Percentiles rank a stretch among this genome's conserved stretches.
Evolutionary conservation across 176 grass and related monocot species (phyloP).

Genomic region (Raddia guianensis): DNA sequence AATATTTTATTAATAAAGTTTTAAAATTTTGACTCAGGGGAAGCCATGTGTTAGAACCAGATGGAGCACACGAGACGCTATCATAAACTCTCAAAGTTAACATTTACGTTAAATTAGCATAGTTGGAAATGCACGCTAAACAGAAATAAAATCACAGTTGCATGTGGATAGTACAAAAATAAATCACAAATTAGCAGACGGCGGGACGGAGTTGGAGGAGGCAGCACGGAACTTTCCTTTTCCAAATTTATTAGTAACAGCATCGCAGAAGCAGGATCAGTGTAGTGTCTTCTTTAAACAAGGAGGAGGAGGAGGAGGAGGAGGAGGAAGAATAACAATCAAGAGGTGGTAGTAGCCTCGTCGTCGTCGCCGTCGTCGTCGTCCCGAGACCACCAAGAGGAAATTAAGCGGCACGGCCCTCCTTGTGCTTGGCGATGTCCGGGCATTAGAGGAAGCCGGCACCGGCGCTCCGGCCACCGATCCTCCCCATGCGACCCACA

Average conservation of each 20-base stretch:
- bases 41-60: no score
- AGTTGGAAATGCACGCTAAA: no score
- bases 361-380: background rate
- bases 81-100: no score
- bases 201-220: slow-evolving; percentile 23
- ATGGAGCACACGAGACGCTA: no score
- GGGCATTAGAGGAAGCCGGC: slow-evolving; percentile 52
- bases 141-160: no score
- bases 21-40: no score
- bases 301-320: background rate
- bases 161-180: no score
- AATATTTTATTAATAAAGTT: no score
- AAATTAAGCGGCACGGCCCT: slow-evolving; percentile 10
- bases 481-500: slow-evolving; percentile 35
- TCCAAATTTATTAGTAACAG: slow-evolving; percentile 31
- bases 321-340: background rate
- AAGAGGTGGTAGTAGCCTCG: background rate
- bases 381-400: background rate
- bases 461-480: slow-evolving; percentile 59
- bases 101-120: no score
- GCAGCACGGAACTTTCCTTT: slow-evolving; percentile 46
- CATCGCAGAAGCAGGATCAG: slow-evolving; percentile 18
- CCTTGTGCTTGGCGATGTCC: slow-evolving; percentile 76
- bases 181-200: background rate
- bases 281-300: slow-evolving; percentile 40